Conservation (phyloP, 2,329 filamentous ascomycete genomes). For the Tolypocladium paradoxum region DNA sequence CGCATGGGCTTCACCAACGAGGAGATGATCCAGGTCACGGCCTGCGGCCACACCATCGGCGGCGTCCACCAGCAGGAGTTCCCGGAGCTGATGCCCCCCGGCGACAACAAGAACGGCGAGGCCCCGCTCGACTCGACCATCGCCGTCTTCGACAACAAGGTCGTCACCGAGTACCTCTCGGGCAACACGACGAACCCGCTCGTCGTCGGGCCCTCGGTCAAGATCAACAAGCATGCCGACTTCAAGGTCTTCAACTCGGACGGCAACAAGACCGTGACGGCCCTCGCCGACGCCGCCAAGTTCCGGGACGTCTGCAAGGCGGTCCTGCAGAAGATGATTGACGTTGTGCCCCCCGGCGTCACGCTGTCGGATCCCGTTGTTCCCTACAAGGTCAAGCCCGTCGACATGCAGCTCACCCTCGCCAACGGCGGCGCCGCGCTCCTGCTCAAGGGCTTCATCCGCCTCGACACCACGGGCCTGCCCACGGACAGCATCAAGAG, state of each 20-base stretch:
- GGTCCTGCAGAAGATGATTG: constrained; percentile 50
- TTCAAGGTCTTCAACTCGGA: constrained; percentile 45
- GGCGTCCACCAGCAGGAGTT: constrained; percentile 46
- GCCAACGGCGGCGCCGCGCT: constrained; percentile 35
- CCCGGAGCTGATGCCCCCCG: constrained; percentile 37
- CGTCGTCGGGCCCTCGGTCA: constrained; percentile 38
- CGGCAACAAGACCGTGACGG: constrained; percentile 40
- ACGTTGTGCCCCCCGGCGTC: constrained; percentile 43
- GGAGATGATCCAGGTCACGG: constrained; percentile 50
- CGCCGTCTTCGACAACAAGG: constrained; percentile 42
- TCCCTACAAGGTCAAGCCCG: constrained; percentile 50
- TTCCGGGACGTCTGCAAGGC: constrained; percentile 38
- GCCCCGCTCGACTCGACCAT: constrained; percentile 35
- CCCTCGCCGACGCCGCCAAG: constrained; percentile 30
- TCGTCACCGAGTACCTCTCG: constrained; percentile 45
- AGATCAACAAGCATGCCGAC: constrained; percentile 38
- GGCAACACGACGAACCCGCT: constrained; percentile 44
- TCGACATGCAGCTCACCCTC: constrained; percentile 43
- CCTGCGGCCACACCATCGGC: constrained; percentile 52
- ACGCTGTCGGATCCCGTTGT: constrained; percentile 39
- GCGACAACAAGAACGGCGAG: constrained; percentile 31
- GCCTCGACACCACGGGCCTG: constrained; percentile 41
- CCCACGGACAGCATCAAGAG: constrained; percentile 30
- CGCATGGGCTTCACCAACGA: constrained; percentile 44
- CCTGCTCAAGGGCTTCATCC: constrained; percentile 42